Evolutionary conservation across 768 basidiomycete genomes (phyloP).

Genomic region (Boletus vinaceobasis): DNA sequence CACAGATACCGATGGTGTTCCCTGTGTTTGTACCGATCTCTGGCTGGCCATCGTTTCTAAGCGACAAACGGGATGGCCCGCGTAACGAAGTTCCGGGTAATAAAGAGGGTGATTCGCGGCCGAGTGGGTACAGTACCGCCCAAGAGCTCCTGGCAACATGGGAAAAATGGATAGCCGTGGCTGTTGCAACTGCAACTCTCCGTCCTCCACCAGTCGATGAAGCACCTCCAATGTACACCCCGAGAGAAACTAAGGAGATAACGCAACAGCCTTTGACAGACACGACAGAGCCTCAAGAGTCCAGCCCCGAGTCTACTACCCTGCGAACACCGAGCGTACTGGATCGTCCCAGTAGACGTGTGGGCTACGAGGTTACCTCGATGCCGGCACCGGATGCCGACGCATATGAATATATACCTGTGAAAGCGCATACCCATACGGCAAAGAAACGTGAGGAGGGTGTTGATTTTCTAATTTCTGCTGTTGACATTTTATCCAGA

Average conservation of each 20-base stretch:
- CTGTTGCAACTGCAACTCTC: constrained; percentile 45
- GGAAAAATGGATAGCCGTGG: constrained; percentile 72
- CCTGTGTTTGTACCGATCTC: constrained; percentile 72
- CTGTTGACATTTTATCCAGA: constrained; percentile 39
- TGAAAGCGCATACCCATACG: constrained; percentile 40
- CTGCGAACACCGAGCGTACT: constrained; percentile 23
- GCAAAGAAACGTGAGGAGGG: constrained; percentile 60
- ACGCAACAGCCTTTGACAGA: constrained; percentile 1
- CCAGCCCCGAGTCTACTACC: constrained; percentile 7
- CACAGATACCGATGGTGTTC: constrained; percentile 75
- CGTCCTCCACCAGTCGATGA: constrained; percentile 44
- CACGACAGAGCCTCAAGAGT: constrained; percentile 2
- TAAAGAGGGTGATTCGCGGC: constrained; percentile 33
- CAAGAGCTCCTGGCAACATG: constrained; percentile 68
- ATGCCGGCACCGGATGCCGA: constrained; percentile 67
- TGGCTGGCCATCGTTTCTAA: constrained; percentile 61
- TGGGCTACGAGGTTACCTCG: constrained; percentile 45
- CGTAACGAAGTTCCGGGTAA: constrained; percentile 27
- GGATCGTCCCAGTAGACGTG: constrained; percentile 39
- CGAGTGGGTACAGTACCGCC: constrained; percentile 43
- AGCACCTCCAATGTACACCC: constrained; percentile 74
- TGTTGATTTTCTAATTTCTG: neutral
- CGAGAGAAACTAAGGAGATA: constrained; percentile 40
- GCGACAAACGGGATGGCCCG: constrained; percentile 41
- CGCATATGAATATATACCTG: constrained; percentile 61